These are phyloP conservation scores for Apiospora pterosperma DNA, from an alignment of 2,329 filamentous ascomycete genomes.

Conservation along the genomic window DNA sequence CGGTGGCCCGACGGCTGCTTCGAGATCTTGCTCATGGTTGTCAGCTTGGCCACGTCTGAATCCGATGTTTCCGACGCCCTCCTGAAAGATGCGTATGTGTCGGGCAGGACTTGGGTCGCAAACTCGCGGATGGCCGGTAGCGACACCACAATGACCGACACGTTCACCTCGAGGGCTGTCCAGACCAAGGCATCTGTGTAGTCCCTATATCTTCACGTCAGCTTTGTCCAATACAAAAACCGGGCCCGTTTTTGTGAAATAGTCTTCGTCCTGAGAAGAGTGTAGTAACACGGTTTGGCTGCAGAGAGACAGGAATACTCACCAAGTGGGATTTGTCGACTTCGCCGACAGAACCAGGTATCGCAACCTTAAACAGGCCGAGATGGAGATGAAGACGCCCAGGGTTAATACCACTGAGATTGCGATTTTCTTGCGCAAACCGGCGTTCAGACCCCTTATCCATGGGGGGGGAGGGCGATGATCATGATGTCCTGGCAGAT, in stretches of 20 bases:
- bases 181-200: conserved; percentile 36
- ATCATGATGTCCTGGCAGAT: conserved; percentile 34
- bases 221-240: not conserved
- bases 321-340: conserved; percentile 27
- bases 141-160: conserved; percentile 38
- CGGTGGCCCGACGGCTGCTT: not conserved
- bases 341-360: conserved; percentile 30
- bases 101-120: conserved; percentile 7
- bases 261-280: no score
- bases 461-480: conserved; percentile 31
- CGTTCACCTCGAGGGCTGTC: conserved; percentile 39
- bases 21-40: not conserved
- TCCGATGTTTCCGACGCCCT: not conserved
- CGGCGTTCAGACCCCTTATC: conserved; percentile 25
- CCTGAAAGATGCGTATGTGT: not conserved
- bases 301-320: not conserved
- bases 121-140: conserved; percentile 36
- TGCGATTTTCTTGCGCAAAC: conserved; percentile 20
- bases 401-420: conserved; percentile 35
- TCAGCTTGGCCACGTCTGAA: not conserved
- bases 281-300: no score
- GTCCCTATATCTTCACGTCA: conserved; percentile 5
- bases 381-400: conserved; percentile 32
- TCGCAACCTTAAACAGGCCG: conserved; percentile 32
- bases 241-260: not conserved